Base-by-base conservation (phyloP, 805 yeast species). In the Wickerhamiella brachini region DNA sequence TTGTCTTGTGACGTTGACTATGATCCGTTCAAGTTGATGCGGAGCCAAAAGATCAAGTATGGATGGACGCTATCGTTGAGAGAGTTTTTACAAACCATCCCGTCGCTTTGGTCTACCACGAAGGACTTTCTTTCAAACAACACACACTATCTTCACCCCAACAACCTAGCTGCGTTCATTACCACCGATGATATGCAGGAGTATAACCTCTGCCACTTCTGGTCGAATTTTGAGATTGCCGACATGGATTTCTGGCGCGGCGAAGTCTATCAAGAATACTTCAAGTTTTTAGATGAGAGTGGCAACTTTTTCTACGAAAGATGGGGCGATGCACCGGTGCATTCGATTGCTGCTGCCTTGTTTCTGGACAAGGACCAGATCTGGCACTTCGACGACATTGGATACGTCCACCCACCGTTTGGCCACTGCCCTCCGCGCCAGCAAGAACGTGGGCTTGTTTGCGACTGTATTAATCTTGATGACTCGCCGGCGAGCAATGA, bases 261-360 rank as follows among this genome's bases (percentile, higher is more conserved):
- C 23, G 77, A 81, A 49, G 81, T 81, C 15, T 87, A 87, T 66
- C 65, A 70, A 29, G 76, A 73, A 45, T 85, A 79, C 65, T 83
- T 85, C 56, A 79, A 81, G 23, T 70, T 75, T 60, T 72, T 85
- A 55, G 93, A 86, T 62, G 65, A 69, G 44, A 70, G 80, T 1
- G 89, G 94, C 54, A 94, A 94, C 2, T 82, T 88, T 62, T 87
- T 83, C 71, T 87, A 87, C 68, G 95, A 87, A 65, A 69, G 95
- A 53, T 88, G 96, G 96, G 96, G 96, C 15, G 96, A 88, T 68
- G 95, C 95, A 0, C 95, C 95, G 0, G 85, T 87, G 15, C 95
- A 87, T 64, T 72, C 93, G 0, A 69, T 86, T 24, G 95, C 79
- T 1, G 80, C 77, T 1, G 64, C 83, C 0, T 62, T 84, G 44